A percentile compares a stretch with the other conserved stretches of the same genome.
Evolutionary conservation across 208 protist genomes (phyloP).

Genomic region (Sergeia podlipaevii): DNA sequence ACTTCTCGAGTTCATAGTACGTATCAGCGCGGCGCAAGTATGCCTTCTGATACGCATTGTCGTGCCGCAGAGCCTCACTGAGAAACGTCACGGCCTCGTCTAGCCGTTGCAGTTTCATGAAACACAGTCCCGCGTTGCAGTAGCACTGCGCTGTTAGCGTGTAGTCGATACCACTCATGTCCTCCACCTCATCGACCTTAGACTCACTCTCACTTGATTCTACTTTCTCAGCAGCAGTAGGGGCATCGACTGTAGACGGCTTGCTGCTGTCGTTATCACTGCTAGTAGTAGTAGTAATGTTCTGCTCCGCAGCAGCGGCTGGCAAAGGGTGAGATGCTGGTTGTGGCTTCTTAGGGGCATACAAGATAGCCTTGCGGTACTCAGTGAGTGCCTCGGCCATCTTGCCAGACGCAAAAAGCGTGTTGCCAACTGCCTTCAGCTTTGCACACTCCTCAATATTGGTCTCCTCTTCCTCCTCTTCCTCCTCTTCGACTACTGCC

Average conservation of each 20-base stretch:
- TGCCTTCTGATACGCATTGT: conserved; percentile 79
- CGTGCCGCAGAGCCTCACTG: conserved; percentile 81
- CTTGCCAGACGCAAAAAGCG: conserved; percentile 41
- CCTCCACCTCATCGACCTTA: conserved; percentile 14
- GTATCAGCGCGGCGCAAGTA: conserved; percentile 85
- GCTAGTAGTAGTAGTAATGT: too few relatives aligned
- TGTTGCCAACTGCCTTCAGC: conserved; percentile 72
- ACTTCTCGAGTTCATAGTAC: conserved; percentile 85
- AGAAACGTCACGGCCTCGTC: conserved; percentile 77
- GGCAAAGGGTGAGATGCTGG: too few relatives aligned
- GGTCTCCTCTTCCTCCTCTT: background rate
- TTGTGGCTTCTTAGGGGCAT: conserved; percentile 56
- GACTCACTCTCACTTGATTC: background rate
- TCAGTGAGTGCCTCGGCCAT: conserved; percentile 59
- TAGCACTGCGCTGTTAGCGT: conserved; percentile 81
- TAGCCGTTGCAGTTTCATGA: conserved; percentile 61
- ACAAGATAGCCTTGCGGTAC: conserved; percentile 61
- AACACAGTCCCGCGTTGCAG: conserved; percentile 79
- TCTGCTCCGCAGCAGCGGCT: too few relatives aligned
- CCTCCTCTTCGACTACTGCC: conserved; percentile 8
- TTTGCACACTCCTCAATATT: conserved; percentile 46
- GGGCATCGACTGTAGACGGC: background rate
- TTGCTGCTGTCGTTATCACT: too few relatives aligned
- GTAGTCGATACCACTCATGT: conserved; percentile 71
- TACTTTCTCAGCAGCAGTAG: background rate